Percentiles rank a stretch among this genome's conserved stretches.
Evolutionary conservation across 2,329 filamentous ascomycete species (phyloP).

Genomic region (Fusarium drepaniforme): DNA sequence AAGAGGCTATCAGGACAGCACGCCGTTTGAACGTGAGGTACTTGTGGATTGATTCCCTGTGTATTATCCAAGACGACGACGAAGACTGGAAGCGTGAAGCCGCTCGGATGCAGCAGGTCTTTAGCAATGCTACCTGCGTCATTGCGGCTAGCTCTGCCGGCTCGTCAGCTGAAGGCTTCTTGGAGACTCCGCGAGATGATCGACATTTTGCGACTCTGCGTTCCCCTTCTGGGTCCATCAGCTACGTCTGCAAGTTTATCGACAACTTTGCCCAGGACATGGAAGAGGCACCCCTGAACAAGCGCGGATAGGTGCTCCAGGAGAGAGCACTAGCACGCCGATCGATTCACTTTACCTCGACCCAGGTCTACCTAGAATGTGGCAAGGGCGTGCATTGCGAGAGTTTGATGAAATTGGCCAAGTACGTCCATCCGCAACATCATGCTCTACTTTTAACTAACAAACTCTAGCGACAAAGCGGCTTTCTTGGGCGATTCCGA

Average conservation of each 20-base stretch:
- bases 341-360: constrained; percentile 8
- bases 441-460: fast-evolving
- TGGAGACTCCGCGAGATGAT: not conserved
- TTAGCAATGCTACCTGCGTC: constrained; percentile 8
- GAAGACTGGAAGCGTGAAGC: constrained; percentile 14
- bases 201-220: not conserved
- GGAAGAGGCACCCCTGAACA: constrained; percentile 45
- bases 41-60: constrained; percentile 19
- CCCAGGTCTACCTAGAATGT: constrained; percentile 11
- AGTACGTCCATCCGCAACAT: not conserved
- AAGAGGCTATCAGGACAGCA: constrained; percentile 14
- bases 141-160: constrained; percentile 6
- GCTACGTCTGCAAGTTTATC: constrained; percentile 46
- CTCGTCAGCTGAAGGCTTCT: constrained; percentile 2
- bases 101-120: constrained; percentile 4
- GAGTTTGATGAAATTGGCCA: not conserved
- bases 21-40: constrained; percentile 2
- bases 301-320: constrained; percentile 18
- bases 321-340: constrained; percentile 8
- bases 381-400: not conserved
- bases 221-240: not conserved
- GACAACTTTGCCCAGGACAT: constrained; percentile 53
- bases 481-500: not conserved
- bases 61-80: not conserved
- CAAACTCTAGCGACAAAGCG: not conserved